Evolutionary conservation across 2,329 filamentous ascomycete species (phyloP), one percentile per base, ranked within the genome.

Genomic region (Aaosphaeria pasadenensis): DNA sequence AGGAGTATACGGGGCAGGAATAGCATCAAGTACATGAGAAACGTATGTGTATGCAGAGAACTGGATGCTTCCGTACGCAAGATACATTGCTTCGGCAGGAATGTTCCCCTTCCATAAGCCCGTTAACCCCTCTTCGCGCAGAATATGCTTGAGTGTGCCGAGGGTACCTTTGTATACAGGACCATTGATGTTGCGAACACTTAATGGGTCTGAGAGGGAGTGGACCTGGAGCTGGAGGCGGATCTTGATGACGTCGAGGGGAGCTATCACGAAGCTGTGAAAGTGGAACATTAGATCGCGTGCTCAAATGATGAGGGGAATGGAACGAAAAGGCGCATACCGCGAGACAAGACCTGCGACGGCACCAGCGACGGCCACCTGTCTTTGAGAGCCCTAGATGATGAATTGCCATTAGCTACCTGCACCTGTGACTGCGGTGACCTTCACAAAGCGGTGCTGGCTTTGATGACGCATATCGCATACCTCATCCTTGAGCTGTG

Each of bases 71-170:
- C 89, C 87, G 74, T 97, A 99, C 70, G 85, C 86, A 56, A 99
- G 80, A 74, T 99, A 99, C 74, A 99, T 85, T 54, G 94, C 74
- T 78, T 97, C 94, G 44, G 94, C 94, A 36, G 94, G 91, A 50
- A 99, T 84, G 68, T 99, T 99, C 67, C 94, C 94, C 77, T 97
- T 97, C 94, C 94, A 99, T 55, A 99, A 81, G 30, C 84, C 83
- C 4, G 87, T 86, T 57, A 97, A 66, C 39, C 94, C 94, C 69
- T 99, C 94, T 62, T 91, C 78, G 30, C 75, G 77, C 44, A 92
- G 70, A 62, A 97, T 97, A 52, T 86, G 81, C 49, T 80, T 81
- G 66, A 95, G 76, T 1, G 91, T 95, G 7, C 81, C 79, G 38
- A 91, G 60, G 1, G 89, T 90, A 58, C 90, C 90, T 65, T 86